These are phyloP conservation scores for Apophysomyces trapeziformis DNA, from an alignment of 371 early-diverging fungal species.

Conservation along the genomic window DNA sequence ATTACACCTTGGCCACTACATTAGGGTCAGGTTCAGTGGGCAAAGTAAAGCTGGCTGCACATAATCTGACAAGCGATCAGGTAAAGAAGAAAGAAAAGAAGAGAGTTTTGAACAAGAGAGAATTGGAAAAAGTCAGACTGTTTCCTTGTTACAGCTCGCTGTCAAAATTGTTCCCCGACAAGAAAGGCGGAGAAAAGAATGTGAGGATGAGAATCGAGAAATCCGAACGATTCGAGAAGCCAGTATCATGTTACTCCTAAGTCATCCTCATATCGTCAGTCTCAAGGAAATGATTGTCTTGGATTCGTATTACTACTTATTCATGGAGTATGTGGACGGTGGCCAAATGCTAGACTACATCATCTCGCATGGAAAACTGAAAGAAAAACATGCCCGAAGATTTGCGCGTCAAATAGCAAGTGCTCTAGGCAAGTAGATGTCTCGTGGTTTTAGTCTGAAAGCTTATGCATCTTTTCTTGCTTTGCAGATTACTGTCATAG, in stretches of 20 bases:
- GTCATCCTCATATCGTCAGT: slow-evolving; percentile 86
- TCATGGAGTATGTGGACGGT: slow-evolving; percentile 92
- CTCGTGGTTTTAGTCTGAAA: background rate
- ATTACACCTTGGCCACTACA: slow-evolving; percentile 82
- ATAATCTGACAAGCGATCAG: slow-evolving; percentile 65
- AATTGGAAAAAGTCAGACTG: background rate
- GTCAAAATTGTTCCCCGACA: slow-evolving; percentile 80
- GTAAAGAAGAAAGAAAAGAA: background rate
- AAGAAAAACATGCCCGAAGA: slow-evolving; percentile 85
- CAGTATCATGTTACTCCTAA: slow-evolving; percentile 85
- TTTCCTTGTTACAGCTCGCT: slow-evolving; percentile 56
- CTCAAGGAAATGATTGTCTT: slow-evolving; percentile 81
- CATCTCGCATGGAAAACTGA: slow-evolving; percentile 83
- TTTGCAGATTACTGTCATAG: slow-evolving; percentile 87
- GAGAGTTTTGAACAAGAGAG: background rate
- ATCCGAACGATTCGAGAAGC: slow-evolving; percentile 88
- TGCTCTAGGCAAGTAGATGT: slow-evolving; percentile 68
- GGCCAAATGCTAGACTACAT: slow-evolving; percentile 91
- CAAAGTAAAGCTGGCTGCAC: slow-evolving; percentile 90
- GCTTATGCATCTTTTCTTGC: background rate
- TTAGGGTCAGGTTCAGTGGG: slow-evolving; percentile 95
- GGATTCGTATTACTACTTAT: slow-evolving; percentile 81
- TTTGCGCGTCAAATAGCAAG: slow-evolving; percentile 92
- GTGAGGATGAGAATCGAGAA: slow-evolving; percentile 70
- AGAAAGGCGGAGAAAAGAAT: slow-evolving; percentile 46